These are phyloP conservation scores for Schizopora paradoxa DNA, from an alignment of 1,284 basidiomycete genomes.

Conservation along the genomic window DNA sequence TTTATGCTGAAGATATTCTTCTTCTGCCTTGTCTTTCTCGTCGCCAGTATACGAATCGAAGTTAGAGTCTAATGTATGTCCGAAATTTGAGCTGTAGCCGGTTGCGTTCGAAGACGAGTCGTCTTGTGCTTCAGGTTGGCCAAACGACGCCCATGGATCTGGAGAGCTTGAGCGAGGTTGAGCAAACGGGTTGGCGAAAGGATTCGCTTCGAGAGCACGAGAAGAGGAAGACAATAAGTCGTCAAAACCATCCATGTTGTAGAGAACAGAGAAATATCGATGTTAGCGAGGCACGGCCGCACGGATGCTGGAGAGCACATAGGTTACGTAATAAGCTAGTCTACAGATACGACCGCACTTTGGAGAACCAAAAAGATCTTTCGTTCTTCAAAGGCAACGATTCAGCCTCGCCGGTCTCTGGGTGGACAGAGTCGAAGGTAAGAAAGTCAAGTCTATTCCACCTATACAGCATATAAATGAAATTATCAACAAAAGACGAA, in stretches of 20 bases:
- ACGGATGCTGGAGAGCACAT: neutral
- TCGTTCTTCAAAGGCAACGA: slow-evolving; percentile 78
- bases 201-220: slow-evolving; percentile 61
- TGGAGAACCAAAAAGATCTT: slow-evolving; percentile 90
- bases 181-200: slow-evolving; percentile 71
- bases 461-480: slow-evolving; percentile 21
- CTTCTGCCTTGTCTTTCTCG: too few species aligned
- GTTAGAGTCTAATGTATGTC: too few species aligned
- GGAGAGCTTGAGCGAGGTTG: slow-evolving; percentile 58
- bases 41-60: too few species aligned
- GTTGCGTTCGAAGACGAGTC: too few species aligned
- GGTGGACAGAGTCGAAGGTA: slow-evolving; percentile 70
- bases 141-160: slow-evolving; percentile 66
- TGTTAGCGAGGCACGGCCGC: neutral
- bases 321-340: neutral
- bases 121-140: slow-evolving; percentile 20
- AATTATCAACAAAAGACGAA: neutral
- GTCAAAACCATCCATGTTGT: slow-evolving; percentile 67
- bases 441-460: slow-evolving; percentile 87
- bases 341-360: slow-evolving; percentile 57
- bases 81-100: neutral
- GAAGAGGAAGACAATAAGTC: slow-evolving; percentile 66
- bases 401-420: slow-evolving; percentile 69
- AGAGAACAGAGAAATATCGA: neutral
- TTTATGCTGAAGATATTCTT: too few species aligned